Percentiles rank a stretch among this genome's conserved stretches.
Conservation (phyloP, 306 rosid species). For the Hylodesmum podocarpum region DNA sequence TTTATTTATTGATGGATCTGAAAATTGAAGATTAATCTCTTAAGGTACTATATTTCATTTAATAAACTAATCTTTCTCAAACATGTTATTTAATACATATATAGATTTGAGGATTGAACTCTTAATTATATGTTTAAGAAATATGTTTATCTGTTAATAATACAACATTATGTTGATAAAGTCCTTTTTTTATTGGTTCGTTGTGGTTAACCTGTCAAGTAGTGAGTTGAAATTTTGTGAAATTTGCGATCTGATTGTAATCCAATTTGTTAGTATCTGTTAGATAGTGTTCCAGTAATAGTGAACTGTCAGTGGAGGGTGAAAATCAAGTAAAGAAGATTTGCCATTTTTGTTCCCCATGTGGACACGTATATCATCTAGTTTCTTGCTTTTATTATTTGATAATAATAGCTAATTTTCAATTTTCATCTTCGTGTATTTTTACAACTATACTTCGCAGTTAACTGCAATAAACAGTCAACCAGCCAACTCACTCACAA, state of each 20-base stretch:
- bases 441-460: no score
- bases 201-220: constrained; percentile 34
- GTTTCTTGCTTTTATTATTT: constrained; percentile 24
- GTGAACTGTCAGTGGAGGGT: constrained; percentile 31
- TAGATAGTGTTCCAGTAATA: constrained; percentile 29
- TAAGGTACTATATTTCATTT: not conserved
- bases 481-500: no score
- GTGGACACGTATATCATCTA: constrained; percentile 34
- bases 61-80: not conserved
- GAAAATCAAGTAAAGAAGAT: constrained; percentile 35
- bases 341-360: constrained; percentile 29
- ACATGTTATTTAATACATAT: not conserved
- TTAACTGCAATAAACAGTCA: no score
- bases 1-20: not conserved
- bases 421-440: constrained; percentile 15
- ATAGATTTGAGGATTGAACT: not conserved
- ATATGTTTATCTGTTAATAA: not conserved
- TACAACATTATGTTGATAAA: not conserved
- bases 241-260: constrained; percentile 36
- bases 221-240: constrained; percentile 36
- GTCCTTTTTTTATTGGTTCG: constrained; percentile 6
- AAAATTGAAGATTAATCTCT: not conserved
- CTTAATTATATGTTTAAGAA: not conserved
- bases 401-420: constrained; percentile 10
- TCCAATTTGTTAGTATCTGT: constrained; percentile 32